Evolutionary conservation across 768 basidiomycete genomes (phyloP).

Genomic region (Sporobolomyces pararoseus): DNA sequence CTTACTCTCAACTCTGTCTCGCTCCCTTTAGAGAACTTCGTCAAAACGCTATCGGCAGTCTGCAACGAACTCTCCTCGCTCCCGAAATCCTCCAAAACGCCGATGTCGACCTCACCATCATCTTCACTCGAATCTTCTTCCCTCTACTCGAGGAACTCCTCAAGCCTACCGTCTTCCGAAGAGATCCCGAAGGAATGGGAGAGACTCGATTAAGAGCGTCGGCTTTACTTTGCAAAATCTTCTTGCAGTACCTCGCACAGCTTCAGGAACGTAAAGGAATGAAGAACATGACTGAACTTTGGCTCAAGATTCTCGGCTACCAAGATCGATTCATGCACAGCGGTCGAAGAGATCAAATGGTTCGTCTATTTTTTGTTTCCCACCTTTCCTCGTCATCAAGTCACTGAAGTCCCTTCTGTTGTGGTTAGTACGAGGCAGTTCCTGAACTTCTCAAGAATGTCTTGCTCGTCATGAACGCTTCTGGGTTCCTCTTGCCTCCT

Average conservation of each 20-base stretch:
- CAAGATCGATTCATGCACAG: constrained; percentile 83
- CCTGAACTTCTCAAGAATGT: constrained; percentile 97
- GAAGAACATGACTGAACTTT: constrained; percentile 67
- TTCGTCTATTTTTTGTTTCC: too few relatives aligned
- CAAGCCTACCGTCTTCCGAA: constrained; percentile 70
- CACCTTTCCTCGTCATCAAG: neutral
- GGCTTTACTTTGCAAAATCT: constrained; percentile 81
- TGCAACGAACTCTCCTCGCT: constrained; percentile 79
- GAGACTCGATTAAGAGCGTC: constrained; percentile 85
- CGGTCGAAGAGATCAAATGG: constrained; percentile 79
- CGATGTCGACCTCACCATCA: constrained; percentile 66
- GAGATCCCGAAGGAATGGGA: constrained; percentile 77
- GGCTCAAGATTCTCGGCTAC: constrained; percentile 84
- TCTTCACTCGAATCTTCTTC: constrained; percentile 85
- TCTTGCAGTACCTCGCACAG: constrained; percentile 69
- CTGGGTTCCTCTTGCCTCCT: constrained; percentile 72
- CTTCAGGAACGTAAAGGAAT: constrained; percentile 42
- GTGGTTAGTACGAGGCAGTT: constrained; percentile 81
- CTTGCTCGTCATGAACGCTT: constrained; percentile 90
- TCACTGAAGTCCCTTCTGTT: neutral
- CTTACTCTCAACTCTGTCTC: constrained; percentile 73
- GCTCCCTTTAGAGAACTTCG: constrained; percentile 81
- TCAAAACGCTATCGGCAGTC: constrained; percentile 69
- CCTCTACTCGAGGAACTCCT: constrained; percentile 87
- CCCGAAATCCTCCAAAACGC: constrained; percentile 63